Evolutionary conservation across 2,329 filamentous ascomycete species (phyloP).

Genomic region (Purpureocillium lavendulum): DNA sequence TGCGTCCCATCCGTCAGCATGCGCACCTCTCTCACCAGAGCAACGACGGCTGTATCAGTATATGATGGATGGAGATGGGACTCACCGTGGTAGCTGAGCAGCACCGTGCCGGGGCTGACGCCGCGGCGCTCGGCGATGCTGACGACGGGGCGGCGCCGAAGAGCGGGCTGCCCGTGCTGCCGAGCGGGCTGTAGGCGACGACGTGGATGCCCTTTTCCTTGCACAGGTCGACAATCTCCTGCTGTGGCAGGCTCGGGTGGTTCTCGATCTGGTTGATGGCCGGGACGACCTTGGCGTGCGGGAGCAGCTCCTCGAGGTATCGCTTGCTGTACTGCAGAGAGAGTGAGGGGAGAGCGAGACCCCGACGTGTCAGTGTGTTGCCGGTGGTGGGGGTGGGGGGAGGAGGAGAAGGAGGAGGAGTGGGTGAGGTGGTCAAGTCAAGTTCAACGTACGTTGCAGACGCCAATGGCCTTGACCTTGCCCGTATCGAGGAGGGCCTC

Average conservation of each 20-base stretch:
- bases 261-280: slow-evolving; percentile 69
- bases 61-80: no score
- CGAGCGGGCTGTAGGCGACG: slow-evolving; percentile 63
- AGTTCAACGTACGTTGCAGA: slow-evolving; percentile 47
- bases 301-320: slow-evolving; percentile 47
- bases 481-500: slow-evolving; percentile 55
- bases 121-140: slow-evolving; percentile 57
- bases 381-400: no score
- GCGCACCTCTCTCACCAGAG: slow-evolving; percentile 9
- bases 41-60: no score
- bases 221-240: slow-evolving; percentile 64
- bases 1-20: slow-evolving; percentile 1
- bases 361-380: slow-evolving; percentile 1
- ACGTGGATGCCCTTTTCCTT: slow-evolving; percentile 60
- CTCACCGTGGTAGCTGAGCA: slow-evolving; percentile 67
- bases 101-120: slow-evolving; percentile 50
- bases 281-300: slow-evolving; percentile 44
- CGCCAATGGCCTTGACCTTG: slow-evolving; percentile 46
- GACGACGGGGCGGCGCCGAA: slow-evolving; percentile 54
- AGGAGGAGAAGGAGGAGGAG: neutral
- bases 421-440: neutral
- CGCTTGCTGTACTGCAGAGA: slow-evolving; percentile 44
- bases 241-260: slow-evolving; percentile 62
- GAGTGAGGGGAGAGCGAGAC: no score
- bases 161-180: slow-evolving; percentile 56